phyloP scores from a whole-genome alignment of 306 rosid species.

The Pyrus communis region DNA sequence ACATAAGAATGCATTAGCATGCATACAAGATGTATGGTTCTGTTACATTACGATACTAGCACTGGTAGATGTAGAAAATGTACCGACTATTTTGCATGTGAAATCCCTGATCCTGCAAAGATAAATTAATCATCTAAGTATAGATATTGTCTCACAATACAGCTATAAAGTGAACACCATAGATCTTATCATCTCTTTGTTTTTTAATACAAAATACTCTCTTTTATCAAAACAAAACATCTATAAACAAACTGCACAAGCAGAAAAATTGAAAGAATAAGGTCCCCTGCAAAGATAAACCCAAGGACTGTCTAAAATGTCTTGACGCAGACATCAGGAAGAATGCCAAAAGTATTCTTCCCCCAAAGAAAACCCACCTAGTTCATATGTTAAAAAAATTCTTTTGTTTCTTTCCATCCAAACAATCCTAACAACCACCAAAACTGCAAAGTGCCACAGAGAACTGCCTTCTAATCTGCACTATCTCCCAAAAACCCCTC shows the following conservation, averaged over 20 bases:
- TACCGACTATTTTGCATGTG: constrained; percentile 73
- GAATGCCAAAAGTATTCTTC: not conserved
- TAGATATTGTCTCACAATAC: not conserved
- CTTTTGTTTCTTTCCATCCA: not conserved
- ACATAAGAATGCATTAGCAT: constrained; percentile 22
- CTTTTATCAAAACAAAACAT: not conserved
- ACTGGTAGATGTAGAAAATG: constrained; percentile 17
- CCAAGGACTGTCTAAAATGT: not conserved
- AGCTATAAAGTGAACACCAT: not conserved
- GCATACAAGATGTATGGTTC: constrained; percentile 14
- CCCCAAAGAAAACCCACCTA: not conserved
- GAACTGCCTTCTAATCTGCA: not conserved
- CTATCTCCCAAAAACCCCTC: not conserved
- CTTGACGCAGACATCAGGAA: not conserved
- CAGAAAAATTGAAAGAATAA: not conserved
- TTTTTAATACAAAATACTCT: not conserved
- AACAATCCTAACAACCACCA: not conserved
- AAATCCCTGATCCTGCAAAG: constrained; percentile 67
- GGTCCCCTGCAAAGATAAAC: not conserved
- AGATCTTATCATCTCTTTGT: not conserved
- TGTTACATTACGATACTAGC: not conserved
- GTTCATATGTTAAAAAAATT: not conserved
- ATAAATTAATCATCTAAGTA: constrained; percentile 22
- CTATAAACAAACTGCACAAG: not conserved
- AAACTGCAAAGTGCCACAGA: not conserved